Evolutionary conservation across 1,284 basidiomycete genomes (phyloP), one percentile per base, ranked within the genome.

Genomic region (Sanguinoderma infundibulare): DNA sequence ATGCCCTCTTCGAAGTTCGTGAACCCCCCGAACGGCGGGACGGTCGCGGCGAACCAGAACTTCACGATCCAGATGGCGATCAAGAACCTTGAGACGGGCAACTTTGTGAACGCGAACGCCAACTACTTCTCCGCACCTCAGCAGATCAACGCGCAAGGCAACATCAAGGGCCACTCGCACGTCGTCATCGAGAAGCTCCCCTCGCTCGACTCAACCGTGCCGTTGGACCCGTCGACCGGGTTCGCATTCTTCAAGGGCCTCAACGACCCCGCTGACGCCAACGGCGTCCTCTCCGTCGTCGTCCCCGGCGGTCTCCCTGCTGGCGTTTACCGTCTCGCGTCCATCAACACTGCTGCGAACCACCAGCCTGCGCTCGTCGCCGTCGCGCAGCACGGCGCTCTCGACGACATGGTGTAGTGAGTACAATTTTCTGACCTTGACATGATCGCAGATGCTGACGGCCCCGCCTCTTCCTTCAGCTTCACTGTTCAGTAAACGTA

Each of bases 201-300:
- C 32, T 79, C 83, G 1, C 72, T 90, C 56, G 73, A 74, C 34
- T 81, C 84, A 68, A 85, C 85, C 9, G 76, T 74, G 0, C 77
- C 84, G n/a, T 82, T 81, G 28, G 76, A 90, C 74, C 86, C 89
- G n/a, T n/a, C n/a, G 22, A 79, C 72, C 47, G 74, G 74, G 61
- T 89, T 89, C 66, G 83, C 80, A 8, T 91, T 88, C 78, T 92
- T 92, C 83, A 86, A 85, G 78, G 87, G 85, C 64, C 74, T 91
- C 69, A 84, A 84, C 66, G 70, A 57, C 34, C 73, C 65, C 24
- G 79, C 78, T 0, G 49, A 51, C 14, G 79, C 78, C 35, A 77
- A 78, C 53, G 88, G 87, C 14, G 64, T 81, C 12, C 73, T 90
- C 20, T 77, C 80, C 32, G 82, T 83, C 24, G 75, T 77, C 22